Evolutionary conservation across 352 stramenopile genomes (phyloP).

Genomic region (Phytophthora uliginosa): DNA sequence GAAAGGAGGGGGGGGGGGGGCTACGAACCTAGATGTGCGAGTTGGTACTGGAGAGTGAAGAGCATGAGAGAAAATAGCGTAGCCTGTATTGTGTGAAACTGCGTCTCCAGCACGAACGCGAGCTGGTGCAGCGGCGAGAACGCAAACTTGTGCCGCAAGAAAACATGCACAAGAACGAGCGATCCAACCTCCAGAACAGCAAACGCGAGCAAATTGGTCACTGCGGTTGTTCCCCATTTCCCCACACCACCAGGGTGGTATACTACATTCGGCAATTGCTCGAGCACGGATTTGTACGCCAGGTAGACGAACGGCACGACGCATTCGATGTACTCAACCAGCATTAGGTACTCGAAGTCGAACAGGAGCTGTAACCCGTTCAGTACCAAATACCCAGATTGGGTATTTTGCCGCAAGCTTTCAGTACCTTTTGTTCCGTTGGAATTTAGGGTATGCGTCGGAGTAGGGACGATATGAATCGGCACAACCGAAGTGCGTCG

Average conservation of each 20-base stretch:
- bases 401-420: background rate
- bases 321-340: slow-evolving; percentile 33
- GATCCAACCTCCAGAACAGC: slow-evolving; percentile 14
- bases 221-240: background rate
- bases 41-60: slow-evolving; percentile 10
- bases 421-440: background rate
- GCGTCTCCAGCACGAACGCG: slow-evolving; percentile 15
- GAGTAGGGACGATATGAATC: no score
- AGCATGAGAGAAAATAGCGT: background rate
- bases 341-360: slow-evolving; percentile 15
- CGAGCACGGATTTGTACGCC: slow-evolving; percentile 36
- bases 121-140: slow-evolving; percentile 13
- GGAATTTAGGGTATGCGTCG: no score
- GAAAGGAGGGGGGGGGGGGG: background rate
- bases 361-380: slow-evolving; percentile 36
- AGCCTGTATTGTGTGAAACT: background rate
- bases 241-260: slow-evolving; percentile 26
- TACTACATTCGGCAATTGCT: slow-evolving; percentile 34
- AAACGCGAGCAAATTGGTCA: slow-evolving; percentile 26
- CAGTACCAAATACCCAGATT: background rate
- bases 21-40: slow-evolving; percentile 6
- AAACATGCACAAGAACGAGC: background rate
- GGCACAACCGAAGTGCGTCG: no score
- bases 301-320: slow-evolving; percentile 34
- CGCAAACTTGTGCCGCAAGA: slow-evolving; percentile 9